Percentiles rank a stretch among this genome's conserved stretches.
Evolutionary conservation across 192 early-diverging fungal genomes (phyloP).

Genomic region (Ramicandelaber brevisporus): DNA sequence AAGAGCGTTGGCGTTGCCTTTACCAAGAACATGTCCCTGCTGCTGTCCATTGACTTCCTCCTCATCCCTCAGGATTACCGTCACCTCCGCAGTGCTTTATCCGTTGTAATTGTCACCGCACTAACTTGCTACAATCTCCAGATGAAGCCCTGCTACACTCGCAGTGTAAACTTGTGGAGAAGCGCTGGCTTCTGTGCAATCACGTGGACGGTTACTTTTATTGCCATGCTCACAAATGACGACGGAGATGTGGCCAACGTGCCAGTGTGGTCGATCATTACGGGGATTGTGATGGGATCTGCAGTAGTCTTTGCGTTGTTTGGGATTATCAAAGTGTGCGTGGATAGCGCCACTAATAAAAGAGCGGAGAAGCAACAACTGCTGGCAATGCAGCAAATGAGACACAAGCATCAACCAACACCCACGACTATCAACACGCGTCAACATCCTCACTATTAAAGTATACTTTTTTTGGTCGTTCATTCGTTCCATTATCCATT

Average conservation of each 20-base stretch:
- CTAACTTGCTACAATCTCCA: conserved; percentile 52
- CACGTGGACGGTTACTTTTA: conserved; percentile 35
- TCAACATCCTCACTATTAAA: too few species aligned
- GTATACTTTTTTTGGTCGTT: too few species aligned
- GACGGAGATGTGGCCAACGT: conserved; percentile 8
- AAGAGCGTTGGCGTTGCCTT: conserved; percentile 44
- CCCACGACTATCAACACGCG: too few species aligned
- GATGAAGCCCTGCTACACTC: conserved; percentile 42
- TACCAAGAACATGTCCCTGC: conserved; percentile 43
- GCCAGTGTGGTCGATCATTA: conserved; percentile 11
- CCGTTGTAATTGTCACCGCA: conserved; percentile 32
- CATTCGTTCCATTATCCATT: too few species aligned
- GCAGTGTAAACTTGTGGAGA: conserved; percentile 47
- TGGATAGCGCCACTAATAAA: too few species aligned
- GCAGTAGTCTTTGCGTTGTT: conserved; percentile 28
- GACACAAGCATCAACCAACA: too few species aligned
- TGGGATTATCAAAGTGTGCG: conserved; percentile 10
- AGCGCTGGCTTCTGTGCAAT: conserved; percentile 36
- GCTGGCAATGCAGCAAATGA: too few species aligned
- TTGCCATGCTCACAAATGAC: conserved; percentile 33
- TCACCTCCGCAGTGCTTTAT: conserved; percentile 35
- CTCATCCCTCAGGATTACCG: conserved; percentile 26
- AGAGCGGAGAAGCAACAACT: too few species aligned
- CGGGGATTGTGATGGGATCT: conserved; percentile 25
- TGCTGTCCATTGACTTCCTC: conserved; percentile 38